These are phyloP conservation scores for Fusarium papillatum DNA, from an alignment of 2,329 filamentous ascomycete genomes.

Conservation along the genomic window DNA sequence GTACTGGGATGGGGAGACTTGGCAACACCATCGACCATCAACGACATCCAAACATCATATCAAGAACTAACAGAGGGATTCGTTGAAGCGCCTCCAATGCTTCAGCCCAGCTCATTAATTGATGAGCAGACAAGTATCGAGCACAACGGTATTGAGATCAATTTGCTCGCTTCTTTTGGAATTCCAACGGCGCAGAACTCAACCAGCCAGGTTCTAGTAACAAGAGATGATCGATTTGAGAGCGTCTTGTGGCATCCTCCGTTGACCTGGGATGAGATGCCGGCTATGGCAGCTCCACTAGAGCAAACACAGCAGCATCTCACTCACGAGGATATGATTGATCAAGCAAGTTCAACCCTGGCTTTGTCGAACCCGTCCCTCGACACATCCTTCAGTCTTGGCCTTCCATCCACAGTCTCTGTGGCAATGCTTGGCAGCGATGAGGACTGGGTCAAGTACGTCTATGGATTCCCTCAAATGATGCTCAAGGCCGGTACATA, in stretches of 20 bases:
- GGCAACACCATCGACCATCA: background rate
- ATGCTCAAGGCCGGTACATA: background rate
- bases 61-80: background rate
- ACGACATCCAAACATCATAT: background rate
- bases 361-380: background rate
- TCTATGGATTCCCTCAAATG: background rate
- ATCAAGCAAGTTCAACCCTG: background rate
- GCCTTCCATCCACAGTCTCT: background rate
- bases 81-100: background rate
- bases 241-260: background rate
- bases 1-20: background rate
- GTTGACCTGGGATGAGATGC: background rate
- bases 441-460: background rate
- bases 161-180: background rate
- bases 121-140: background rate
- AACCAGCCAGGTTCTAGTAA: background rate
- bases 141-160: background rate
- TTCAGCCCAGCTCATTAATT: background rate
- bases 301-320: background rate
- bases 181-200: background rate
- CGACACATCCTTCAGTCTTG: background rate
- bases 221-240: background rate
- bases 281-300: background rate
- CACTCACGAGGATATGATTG: background rate
- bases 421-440: background rate